These are phyloP conservation scores for Acer yangbiense DNA, from an alignment of 345 rosid genomes.

Conservation along the genomic window DNA sequence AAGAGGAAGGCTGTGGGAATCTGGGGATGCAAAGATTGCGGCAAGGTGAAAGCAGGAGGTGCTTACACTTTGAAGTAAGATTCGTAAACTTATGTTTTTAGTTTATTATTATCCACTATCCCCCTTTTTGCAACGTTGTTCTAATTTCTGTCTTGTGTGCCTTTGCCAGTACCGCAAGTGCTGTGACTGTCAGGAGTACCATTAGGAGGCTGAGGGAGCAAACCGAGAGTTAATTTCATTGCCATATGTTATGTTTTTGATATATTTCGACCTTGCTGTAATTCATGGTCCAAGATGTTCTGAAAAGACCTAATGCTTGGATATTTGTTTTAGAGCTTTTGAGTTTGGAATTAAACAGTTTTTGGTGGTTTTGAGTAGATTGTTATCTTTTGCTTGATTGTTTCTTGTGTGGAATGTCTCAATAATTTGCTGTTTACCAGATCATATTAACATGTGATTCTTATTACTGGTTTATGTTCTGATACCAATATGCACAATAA, in stretches of 20 bases:
- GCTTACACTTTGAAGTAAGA: conserved; percentile 69
- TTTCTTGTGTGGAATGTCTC: too few species aligned
- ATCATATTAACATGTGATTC: too few species aligned
- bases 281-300: conserved; percentile 6
- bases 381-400: too few species aligned
- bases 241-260: background rate
- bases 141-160: background rate
- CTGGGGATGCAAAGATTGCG: conserved; percentile 73
- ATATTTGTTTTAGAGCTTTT: background rate
- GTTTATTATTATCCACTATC: background rate
- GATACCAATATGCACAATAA: too few species aligned
- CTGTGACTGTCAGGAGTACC: conserved; percentile 76
- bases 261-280: background rate
- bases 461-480: too few species aligned
- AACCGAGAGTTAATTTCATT: conserved; percentile 49
- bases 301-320: background rate
- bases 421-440: too few species aligned
- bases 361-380: background rate
- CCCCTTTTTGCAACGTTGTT: background rate
- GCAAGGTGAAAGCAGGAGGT: conserved; percentile 68
- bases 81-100: background rate
- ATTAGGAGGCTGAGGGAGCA: conserved; percentile 72
- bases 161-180: conserved; percentile 62
- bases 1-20: conserved; percentile 74
- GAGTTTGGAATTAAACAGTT: background rate